Percentiles rank a stretch among this genome's conserved stretches.
These are phyloP conservation scores for Saccharum hybrid DNA, from an alignment of 202 grass and related monocot species.

Conservation along the genomic window DNA sequence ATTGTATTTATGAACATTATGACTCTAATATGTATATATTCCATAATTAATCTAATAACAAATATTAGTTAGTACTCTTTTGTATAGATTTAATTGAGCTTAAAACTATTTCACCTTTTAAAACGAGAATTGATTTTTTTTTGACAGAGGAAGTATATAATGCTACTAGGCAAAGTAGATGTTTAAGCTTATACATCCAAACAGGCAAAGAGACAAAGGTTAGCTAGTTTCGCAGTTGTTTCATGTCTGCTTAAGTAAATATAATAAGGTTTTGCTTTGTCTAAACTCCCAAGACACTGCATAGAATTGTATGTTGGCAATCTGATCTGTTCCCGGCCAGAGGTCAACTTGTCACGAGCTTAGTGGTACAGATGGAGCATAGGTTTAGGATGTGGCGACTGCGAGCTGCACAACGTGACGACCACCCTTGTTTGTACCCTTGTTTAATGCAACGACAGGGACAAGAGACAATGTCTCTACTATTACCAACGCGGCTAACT, in stretches of 20 bases:
- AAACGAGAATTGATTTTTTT: neutral
- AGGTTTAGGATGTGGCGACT: constrained; percentile 5
- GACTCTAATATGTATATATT: no score
- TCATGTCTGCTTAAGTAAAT: neutral
- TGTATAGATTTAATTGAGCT: neutral
- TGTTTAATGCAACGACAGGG: constrained; percentile 9
- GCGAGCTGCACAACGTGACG: constrained; percentile 31
- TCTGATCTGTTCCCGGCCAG: neutral
- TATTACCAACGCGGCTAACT: neutral
- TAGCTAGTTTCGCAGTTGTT: neutral
- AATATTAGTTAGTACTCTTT: neutral
- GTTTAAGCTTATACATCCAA: neutral
- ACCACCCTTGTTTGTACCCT: constrained; percentile 27
- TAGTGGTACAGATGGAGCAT: constrained; percentile 9
- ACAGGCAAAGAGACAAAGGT: neutral
- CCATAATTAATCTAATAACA: no score
- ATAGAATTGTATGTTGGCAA: neutral
- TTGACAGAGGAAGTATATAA: neutral
- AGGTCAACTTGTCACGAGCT: neutral
- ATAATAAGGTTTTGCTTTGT: neutral
- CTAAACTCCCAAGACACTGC: neutral
- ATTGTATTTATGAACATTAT: no score
- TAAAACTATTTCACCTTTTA: neutral
- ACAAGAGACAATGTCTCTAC: neutral
- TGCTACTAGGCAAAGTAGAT: neutral